These are phyloP conservation scores for Tricholoma sp. DNA, from an alignment of 768 basidiomycete species.

Conservation along the genomic window DNA sequence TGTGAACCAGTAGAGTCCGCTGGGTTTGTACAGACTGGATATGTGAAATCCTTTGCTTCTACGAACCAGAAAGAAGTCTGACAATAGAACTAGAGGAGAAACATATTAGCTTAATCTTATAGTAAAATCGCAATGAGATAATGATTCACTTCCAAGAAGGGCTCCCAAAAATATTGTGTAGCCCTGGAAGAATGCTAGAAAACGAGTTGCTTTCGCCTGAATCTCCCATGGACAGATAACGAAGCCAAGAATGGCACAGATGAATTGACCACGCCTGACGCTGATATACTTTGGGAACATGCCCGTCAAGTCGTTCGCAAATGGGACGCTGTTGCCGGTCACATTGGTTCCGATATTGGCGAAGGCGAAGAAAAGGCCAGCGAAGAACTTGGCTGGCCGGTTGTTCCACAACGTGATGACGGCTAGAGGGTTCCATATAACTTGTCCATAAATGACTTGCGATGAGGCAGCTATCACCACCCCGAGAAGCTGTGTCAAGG, in stretches of 20 bases:
- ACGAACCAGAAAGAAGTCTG: not conserved
- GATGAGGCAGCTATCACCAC: not conserved
- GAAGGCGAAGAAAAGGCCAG: not conserved
- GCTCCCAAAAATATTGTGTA: not conserved
- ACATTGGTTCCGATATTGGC: not conserved
- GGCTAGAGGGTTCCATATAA: not conserved
- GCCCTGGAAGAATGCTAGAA: not conserved
- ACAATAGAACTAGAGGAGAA: not conserved
- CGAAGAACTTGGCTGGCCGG: not conserved
- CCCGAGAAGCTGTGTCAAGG: not conserved
- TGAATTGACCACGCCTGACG: not conserved
- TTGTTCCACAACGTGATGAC: not conserved
- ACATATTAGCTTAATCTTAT: not conserved
- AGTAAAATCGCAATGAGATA: not conserved
- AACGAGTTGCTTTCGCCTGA: not conserved
- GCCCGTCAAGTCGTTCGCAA: not conserved
- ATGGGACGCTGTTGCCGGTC: not conserved
- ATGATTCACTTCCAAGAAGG: not conserved
- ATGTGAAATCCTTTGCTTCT: not conserved
- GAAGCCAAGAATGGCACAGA: not conserved
- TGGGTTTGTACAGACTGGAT: not conserved
- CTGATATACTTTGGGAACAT: not conserved
- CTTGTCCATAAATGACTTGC: not conserved
- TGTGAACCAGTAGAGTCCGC: not conserved
- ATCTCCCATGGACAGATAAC: not conserved